phyloP scores from a whole-genome alignment of 805 yeast genomes.

The Cyberlindnera petersonii region DNA sequence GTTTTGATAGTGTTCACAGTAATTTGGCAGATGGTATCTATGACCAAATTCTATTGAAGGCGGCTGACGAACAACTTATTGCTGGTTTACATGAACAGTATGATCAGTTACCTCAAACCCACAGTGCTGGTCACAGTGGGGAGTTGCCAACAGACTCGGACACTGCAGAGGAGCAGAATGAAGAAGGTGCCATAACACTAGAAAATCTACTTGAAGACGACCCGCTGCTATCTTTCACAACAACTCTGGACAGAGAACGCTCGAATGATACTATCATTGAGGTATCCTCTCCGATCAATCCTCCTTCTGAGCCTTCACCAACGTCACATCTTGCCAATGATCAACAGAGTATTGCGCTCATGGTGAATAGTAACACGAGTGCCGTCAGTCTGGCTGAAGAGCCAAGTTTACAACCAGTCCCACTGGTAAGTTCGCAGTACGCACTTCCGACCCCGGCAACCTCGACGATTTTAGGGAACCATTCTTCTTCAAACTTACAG shows the following conservation, averaged over 20 bases:
- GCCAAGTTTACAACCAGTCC: neutral
- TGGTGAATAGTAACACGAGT: slow-evolving; percentile 8
- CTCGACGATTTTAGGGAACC: slow-evolving; percentile 12
- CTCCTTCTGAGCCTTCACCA: slow-evolving; percentile 10
- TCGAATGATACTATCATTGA: slow-evolving; percentile 29
- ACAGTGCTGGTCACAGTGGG: slow-evolving; percentile 12
- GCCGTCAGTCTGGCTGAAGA: slow-evolving; percentile 9
- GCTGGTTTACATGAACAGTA: slow-evolving; percentile 20
- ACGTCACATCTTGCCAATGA: slow-evolving; percentile 2
- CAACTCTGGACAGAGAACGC: slow-evolving; percentile 25
- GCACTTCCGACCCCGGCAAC: slow-evolving; percentile 16
- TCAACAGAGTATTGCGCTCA: neutral
- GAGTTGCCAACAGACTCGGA: neutral
- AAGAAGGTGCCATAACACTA: slow-evolving; percentile 19
- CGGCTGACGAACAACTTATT: slow-evolving; percentile 21
- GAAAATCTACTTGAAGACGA: slow-evolving; percentile 28
- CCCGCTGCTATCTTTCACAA: slow-evolving; percentile 26
- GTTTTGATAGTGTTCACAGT: slow-evolving; percentile 8
- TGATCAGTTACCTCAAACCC: slow-evolving; percentile 7
- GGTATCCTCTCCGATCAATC: slow-evolving; percentile 18
- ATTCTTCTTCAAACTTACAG: slow-evolving; percentile 9
- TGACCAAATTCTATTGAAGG: slow-evolving; percentile 12
- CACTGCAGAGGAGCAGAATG: neutral
- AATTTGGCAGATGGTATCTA: slow-evolving; percentile 16
- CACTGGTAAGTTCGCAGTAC: slow-evolving; percentile 2